phyloP scores from a whole-genome alignment of 495 filamentous ascomycete genomes.

The Geoglossum glabrum region DNA sequence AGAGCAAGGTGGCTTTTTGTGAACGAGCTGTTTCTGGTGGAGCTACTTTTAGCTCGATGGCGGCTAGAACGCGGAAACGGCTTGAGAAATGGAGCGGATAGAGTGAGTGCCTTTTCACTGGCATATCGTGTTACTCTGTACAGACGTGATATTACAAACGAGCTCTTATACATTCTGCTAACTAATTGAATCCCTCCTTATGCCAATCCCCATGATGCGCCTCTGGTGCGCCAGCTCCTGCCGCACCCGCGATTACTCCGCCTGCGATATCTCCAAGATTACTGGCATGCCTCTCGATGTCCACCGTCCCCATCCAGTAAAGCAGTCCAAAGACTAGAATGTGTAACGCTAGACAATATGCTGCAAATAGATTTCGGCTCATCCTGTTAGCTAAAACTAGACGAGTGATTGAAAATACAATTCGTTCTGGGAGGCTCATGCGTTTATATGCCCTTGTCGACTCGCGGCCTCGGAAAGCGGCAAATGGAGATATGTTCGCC shows the following conservation, averaged over 20 bases:
- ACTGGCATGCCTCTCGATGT: conserved; percentile 34
- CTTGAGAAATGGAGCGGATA: too few species aligned
- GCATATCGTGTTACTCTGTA: too few species aligned
- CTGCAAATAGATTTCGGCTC: conserved; percentile 87
- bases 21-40: too few species aligned
- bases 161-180: background rate
- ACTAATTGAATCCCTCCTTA: conserved; percentile 31
- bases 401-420: conserved; percentile 76
- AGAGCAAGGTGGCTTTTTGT: too few species aligned
- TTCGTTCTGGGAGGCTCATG: conserved; percentile 77
- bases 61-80: background rate
- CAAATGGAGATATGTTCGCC: conserved; percentile 84
- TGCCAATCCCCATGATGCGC: conserved; percentile 38
- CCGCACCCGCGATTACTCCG: conserved; percentile 24
- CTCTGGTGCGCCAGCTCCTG: conserved; percentile 18
- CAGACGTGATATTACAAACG: background rate
- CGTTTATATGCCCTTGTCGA: conserved; percentile 81
- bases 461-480: conserved; percentile 82
- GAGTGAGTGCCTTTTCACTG: too few species aligned
- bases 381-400: conserved; percentile 79
- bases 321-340: conserved; percentile 68
- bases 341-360: conserved; percentile 78
- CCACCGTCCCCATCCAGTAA: conserved; percentile 56
- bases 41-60: too few species aligned
- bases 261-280: conserved; percentile 22